phyloP scores from a whole-genome alignment of 2,329 filamentous ascomycete species.

The Xylaria polymorpha region DNA sequence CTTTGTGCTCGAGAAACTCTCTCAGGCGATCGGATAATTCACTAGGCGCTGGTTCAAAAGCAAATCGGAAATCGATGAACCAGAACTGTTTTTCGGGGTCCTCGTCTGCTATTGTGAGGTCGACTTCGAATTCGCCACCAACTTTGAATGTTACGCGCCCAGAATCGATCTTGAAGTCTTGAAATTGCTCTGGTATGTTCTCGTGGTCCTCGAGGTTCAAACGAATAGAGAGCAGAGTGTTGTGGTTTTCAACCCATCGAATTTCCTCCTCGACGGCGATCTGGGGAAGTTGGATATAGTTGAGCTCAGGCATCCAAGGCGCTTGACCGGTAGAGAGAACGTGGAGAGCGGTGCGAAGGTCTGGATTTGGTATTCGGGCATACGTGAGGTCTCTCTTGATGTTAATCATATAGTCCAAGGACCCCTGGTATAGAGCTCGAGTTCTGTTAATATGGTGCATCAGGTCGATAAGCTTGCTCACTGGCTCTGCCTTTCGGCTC shows the following conservation, averaged over 20 bases:
- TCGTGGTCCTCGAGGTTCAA: constrained; percentile 88
- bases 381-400: constrained; percentile 78
- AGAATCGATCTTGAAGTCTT: constrained; percentile 79
- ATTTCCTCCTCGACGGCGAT: constrained; percentile 78
- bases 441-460: constrained; percentile 77
- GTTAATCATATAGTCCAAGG: constrained; percentile 72
- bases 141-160: constrained; percentile 93
- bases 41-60: constrained; percentile 76
- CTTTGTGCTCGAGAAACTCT: constrained; percentile 72
- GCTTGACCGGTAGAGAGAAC: constrained; percentile 82
- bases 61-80: constrained; percentile 91
- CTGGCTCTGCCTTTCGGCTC: constrained; percentile 81
- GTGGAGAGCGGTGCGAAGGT: constrained; percentile 89
- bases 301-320: constrained; percentile 83
- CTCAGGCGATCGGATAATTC: constrained; percentile 72
- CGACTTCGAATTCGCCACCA: constrained; percentile 87
- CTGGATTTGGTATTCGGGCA: constrained; percentile 86
- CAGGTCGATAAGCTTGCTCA: constrained; percentile 90
- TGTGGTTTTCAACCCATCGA: constrained; percentile 81
- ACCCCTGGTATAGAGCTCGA: constrained; percentile 68
- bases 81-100: constrained; percentile 86
- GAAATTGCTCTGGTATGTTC: constrained; percentile 78
- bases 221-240: constrained; percentile 83
- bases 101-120: constrained; percentile 90
- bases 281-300: constrained; percentile 79